Evolutionary conservation across 257 asterid species (phyloP), one percentile per base, ranked within the genome.

Genomic region (Gentiana macrophylla): DNA sequence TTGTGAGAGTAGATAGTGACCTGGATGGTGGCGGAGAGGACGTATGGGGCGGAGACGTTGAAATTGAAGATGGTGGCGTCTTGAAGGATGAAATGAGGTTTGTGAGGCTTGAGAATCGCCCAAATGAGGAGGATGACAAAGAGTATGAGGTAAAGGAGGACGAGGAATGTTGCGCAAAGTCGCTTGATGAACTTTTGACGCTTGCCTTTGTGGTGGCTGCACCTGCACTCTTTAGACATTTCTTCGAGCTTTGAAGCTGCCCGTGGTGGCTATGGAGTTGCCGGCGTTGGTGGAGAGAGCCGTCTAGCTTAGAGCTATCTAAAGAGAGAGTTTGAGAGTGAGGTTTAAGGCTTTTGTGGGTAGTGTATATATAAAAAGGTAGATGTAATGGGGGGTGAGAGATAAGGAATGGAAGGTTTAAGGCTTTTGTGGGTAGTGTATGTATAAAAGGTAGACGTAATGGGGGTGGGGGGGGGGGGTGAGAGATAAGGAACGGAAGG

Each of bases 21-120:
- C 56, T 91, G 98, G 36, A 91, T 12, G 55, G 78, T 79, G 62
- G 87, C 60, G 60, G 98, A 77, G 67, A 91, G 80, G 75, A 87
- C 73, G 77, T 84, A 82, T 0, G 94, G 84, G 15, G 96, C 81
- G 59, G 95, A 67, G 61, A 87, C 91, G 74, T 77, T 81, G 74
- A 88, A 83, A 70, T 59, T 43, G 75, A 83, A 92, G 79, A 92
- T 74, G 67, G 98, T 92, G 64, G 95, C 95, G 80, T 92, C 98
- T 54, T 92, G 90, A 80, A 92, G 93, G 62, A 58, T 60, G 70
- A 92, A 92, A 3, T 86, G 77, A 13, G 98, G 97, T 50, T 84
- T 87, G 13, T 66, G 74, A 12, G 98, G 98, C 55, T 85, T 90
- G 35, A 92, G 86, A 3, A 81, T 37, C 35, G 95, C 95, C 97